Evolutionary conservation across 768 basidiomycete species (phyloP).

Genomic region (Glaciozyma antarctica): DNA sequence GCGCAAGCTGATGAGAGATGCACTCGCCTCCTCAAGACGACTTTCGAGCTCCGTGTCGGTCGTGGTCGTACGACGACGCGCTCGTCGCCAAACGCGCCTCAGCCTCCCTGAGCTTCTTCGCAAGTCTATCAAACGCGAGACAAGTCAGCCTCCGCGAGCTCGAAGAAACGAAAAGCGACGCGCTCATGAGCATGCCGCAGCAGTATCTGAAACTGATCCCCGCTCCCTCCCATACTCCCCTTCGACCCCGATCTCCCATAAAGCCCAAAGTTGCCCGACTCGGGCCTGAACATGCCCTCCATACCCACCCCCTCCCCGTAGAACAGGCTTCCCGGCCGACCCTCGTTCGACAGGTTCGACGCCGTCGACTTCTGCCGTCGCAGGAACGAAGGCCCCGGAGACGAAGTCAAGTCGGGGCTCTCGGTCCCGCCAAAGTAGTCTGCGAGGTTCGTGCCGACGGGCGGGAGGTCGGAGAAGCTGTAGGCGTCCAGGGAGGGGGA

Average conservation of each 20-base stretch:
- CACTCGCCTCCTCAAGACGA: slow-evolving; percentile 22
- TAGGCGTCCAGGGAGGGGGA: background rate
- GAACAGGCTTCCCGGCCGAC: slow-evolving; percentile 17
- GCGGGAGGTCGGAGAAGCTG: slow-evolving; percentile 6
- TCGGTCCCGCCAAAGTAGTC: too few relatives aligned
- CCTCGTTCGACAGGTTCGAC: slow-evolving; percentile 2
- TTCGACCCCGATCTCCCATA: background rate
- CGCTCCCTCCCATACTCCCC: background rate
- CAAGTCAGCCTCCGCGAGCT: background rate
- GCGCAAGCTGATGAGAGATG: too few relatives aligned
- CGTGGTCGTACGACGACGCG: slow-evolving; percentile 20
- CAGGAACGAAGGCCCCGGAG: background rate
- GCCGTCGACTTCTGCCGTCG: slow-evolving; percentile 5
- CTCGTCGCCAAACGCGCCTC: slow-evolving; percentile 21
- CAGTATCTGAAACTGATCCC: slow-evolving; percentile 22
- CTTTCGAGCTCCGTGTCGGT: slow-evolving; percentile 27
- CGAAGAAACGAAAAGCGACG: background rate
- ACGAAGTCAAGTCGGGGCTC: background rate
- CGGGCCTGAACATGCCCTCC: background rate
- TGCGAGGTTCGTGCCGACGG: background rate
- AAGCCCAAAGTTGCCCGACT: background rate
- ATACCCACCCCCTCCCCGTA: slow-evolving; percentile 2
- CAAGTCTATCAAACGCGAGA: background rate
- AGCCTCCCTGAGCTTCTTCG: slow-evolving; percentile 30
- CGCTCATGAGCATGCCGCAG: slow-evolving; percentile 16